Base-by-base conservation (phyloP, 345 rosid species). In the Melastoma malabathricum region DNA sequence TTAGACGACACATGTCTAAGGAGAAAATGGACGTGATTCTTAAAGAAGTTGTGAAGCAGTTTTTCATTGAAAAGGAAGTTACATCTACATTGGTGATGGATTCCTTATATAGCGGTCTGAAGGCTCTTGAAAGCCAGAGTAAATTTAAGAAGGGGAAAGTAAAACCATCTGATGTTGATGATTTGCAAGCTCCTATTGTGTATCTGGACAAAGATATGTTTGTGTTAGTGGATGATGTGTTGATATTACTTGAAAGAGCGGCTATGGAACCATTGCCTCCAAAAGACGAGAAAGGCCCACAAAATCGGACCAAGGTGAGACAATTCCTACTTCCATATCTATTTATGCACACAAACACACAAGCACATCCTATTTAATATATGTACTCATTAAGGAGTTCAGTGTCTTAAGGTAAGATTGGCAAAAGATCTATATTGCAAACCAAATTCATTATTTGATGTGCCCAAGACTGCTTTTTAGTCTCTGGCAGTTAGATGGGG, bases 1-100 rank as follows among this genome's bases (percentile, higher is more conserved):
- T 89, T 51, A 69, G 84, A 66, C 75, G 73, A 48, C 68, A 60
- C 43, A 84, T 90, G 98, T 86, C 87, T 20, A 68, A 68, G 68
- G 98, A 90, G 73, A 86, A 82, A 72, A 67, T 68, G 58, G 93
- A 90, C 60, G 78, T 59, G 52, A 75, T 90, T 68, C 68, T 86
- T 62, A 90, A 82, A 77, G 72, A 78, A 63, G 87, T 81, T 59
- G 96, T 84, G 50, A 90, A 82, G 50, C 87, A 84, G 53, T 90
- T 86, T 75, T 90, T 90, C 64, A 70, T 86, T 52, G 89, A 84
- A 72, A 84, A 84, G 77, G 93, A 86, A 78, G 95, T 87, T 50
- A 75, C 96, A 46, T 86, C 98, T 57, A 90, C 98, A 49, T 79
- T 90, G 85, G 89, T 86, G 45, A 86, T 90, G 98, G 98, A 90